Evolutionary conservation across 2,329 filamentous ascomycete species (phyloP), one percentile per base, ranked within the genome.

Genomic region (Penicillium frequentans): DNA sequence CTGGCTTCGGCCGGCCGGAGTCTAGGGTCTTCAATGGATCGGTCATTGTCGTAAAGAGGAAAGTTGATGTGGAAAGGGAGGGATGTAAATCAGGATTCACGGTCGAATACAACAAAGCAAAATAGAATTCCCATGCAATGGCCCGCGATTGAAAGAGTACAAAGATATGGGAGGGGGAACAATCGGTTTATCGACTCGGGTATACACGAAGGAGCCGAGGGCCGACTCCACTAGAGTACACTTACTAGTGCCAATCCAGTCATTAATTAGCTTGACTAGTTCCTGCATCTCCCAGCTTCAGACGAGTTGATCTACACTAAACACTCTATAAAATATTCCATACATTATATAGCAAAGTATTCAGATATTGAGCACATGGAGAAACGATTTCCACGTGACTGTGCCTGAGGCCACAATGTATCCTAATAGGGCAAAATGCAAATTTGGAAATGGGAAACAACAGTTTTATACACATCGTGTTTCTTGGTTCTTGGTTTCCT

Each of bases 11-110:
- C 45, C 59, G 59, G 51, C 66, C 67, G n/a, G 66, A 64, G 44
- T 64, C 67, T 49, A 74, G 65, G 4, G 72, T 66, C 43, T 77
- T 72, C 47, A 72, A 61, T 42, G 73, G 69, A 52, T 72, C 69
- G 16, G 73, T 61, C 75, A 76, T 77, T 26, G 35, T 56, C 27
- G 47, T 31, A 31, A 6, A 29, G 35, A 31, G 31, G 9, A 29
- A 14, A n/a, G 5, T 2, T 31, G 8, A 31, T n/a, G 10, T 2
- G 37, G 7, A 26, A 19, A 42, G 19, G 7, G 13, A n/a, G 8
- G n/a, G 35, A 19, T 21, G 2, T 16, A 27, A 4, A 37, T 14
- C 11, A 21, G 27, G 14, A 26, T 35, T 13, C 9, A 23, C 3
- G n/a, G 37, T 42, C 11, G 23, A 8, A 16, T 16, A 33, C 33